These are phyloP conservation scores for Xylaria curta DNA, from an alignment of 495 filamentous ascomycete species.

Conservation along the genomic window DNA sequence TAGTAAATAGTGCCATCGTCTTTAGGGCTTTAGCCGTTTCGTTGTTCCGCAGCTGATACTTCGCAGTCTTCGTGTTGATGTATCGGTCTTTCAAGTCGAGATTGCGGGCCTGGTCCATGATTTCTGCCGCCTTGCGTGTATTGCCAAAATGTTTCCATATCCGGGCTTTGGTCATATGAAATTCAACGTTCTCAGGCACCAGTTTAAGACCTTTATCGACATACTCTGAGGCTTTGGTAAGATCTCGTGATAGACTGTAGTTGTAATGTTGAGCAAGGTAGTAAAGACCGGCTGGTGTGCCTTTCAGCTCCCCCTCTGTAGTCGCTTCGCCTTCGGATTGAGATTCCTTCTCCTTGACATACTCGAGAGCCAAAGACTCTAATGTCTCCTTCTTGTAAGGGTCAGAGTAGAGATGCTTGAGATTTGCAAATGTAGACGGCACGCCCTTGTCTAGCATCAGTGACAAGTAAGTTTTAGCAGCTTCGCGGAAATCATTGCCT, in stretches of 20 bases:
- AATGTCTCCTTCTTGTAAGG: conserved; percentile 75
- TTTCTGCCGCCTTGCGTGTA: conserved; percentile 76
- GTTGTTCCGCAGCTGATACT: conserved; percentile 94
- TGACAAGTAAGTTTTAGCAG: conserved; percentile 80
- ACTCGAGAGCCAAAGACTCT: conserved; percentile 78
- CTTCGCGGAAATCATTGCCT: conserved; percentile 80
- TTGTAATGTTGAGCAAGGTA: conserved; percentile 98
- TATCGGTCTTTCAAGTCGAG: conserved; percentile 91
- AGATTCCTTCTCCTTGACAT: conserved; percentile 63
- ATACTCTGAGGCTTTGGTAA: conserved; percentile 78
- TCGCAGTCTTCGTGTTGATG: conserved; percentile 97
- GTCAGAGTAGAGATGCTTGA: conserved; percentile 88
- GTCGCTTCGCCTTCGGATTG: conserved; percentile 48
- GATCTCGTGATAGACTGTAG: conserved; percentile 83
- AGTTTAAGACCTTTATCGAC: conserved; percentile 84
- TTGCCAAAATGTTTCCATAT: conserved; percentile 94
- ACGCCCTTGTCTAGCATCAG: conserved; percentile 95
- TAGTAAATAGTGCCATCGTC: conserved; percentile 94
- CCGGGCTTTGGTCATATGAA: conserved; percentile 92
- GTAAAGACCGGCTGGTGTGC: conserved; percentile 79
- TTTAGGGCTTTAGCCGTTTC: conserved; percentile 82
- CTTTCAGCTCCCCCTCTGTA: conserved; percentile 66
- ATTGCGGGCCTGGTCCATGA: conserved; percentile 85
- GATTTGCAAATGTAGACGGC: conserved; percentile 92
- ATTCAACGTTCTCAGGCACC: conserved; percentile 82